Base-by-base conservation (phyloP, 140 eudicot species). In the Anethum foeniculum region DNA sequence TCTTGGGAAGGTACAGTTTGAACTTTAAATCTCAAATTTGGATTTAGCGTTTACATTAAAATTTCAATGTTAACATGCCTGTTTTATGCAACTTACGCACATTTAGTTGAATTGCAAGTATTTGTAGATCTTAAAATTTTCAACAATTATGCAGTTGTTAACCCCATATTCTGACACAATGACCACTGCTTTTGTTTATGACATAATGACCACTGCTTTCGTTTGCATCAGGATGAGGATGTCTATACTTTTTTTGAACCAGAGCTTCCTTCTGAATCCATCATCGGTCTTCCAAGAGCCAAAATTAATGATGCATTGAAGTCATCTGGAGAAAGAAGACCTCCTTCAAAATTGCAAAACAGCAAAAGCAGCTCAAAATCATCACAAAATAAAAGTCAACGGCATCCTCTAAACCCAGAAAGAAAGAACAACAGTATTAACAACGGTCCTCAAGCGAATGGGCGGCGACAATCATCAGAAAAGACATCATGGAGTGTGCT, bases 241-340 rank as follows among this genome's bases (percentile, higher is more conserved):
- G 88, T 92, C 46, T 92, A 85, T 87, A 86, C 92, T 44, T 92
- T 94, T 89, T 94, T 94, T 49, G 97, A 94, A 81, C 98, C 98
- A 9, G 98, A 92, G 81, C 97, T 94, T 83, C 91, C 97, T 0
- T 76, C 82, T 1, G 96, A 90, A 18, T 7, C 81, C 77, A 39
- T 79, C 77, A 39, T 80, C 14, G 93, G 89, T 77, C 48, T 79
- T 56, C 82, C 88, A 12, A 90, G 91, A 89, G 79, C 84, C n/a
- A 94, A 88, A 81, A 76, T 71, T 27, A 47, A 82, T 21, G 98
- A 92, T 30, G 81, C 87, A 43, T 67, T 82, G 32, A 89, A 85
- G 81, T 56, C 77, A 6, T 81, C 84, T 0, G 84, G 68, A 25
- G 96, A 91, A 28, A 85, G 86, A 77, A 83, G 87, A 64, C 78